These are phyloP conservation scores for Ascobolus immersus DNA, from an alignment of 495 filamentous ascomycete species.

Conservation along the genomic window DNA sequence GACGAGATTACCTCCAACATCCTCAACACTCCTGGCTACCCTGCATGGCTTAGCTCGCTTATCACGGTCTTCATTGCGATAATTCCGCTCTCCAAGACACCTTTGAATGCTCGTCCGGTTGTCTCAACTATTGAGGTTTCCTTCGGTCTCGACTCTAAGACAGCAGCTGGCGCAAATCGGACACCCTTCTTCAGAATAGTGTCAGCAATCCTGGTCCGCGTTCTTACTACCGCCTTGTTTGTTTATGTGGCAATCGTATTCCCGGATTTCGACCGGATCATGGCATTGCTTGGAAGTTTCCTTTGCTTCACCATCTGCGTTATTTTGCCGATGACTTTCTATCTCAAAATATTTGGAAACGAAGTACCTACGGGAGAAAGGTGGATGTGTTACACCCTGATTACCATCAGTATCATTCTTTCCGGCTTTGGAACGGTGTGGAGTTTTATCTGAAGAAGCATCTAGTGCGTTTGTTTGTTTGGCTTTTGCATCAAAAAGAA, in stretches of 20 bases:
- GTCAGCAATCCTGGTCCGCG: background rate
- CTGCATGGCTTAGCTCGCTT: conserved; percentile 41
- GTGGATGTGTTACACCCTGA: conserved; percentile 39
- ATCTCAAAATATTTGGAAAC: conserved; percentile 74
- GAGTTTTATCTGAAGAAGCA: conserved; percentile 58
- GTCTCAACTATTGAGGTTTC: conserved; percentile 61
- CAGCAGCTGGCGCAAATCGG: too few species aligned
- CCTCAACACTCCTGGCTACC: conserved; percentile 45
- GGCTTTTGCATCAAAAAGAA: conserved; percentile 3
- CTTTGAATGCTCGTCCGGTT: conserved; percentile 73
- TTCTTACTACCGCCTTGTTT: conserved; percentile 32
- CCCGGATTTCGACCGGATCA: conserved; percentile 75
- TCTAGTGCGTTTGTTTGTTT: conserved; percentile 10
- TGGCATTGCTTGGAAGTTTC: conserved; percentile 78
- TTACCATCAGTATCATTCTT: conserved; percentile 39
- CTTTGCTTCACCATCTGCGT: conserved; percentile 88
- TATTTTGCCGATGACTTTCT: conserved; percentile 66
- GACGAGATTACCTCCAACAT: conserved; percentile 87
- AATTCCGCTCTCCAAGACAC: conserved; percentile 84
- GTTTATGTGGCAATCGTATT: conserved; percentile 52
- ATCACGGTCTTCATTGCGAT: conserved; percentile 71
- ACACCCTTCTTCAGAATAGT: background rate
- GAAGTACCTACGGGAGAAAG: conserved; percentile 43
- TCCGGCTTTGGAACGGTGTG: conserved; percentile 60
- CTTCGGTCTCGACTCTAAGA: conserved; percentile 39